Percentiles rank a stretch among this genome's conserved stretches.
These are phyloP conservation scores for Plantago elongata DNA, from an alignment of 257 asterid species.

Conservation along the genomic window DNA sequence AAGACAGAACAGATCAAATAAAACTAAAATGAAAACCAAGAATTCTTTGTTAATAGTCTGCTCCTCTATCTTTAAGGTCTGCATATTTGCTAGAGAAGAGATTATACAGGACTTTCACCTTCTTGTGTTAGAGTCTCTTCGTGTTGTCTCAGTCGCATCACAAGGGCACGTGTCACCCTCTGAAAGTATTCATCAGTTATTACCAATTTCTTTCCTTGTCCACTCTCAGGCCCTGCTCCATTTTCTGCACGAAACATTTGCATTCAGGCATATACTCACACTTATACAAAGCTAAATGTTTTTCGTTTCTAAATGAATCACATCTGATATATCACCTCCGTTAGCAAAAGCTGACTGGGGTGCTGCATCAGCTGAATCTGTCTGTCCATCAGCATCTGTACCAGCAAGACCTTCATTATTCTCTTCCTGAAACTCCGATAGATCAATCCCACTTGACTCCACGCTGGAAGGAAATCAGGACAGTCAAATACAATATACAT, in stretches of 20 bases:
- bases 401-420: slow-evolving; percentile 34
- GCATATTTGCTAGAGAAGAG: background rate
- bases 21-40: no score
- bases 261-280: background rate
- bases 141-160: slow-evolving; percentile 77
- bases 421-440: slow-evolving; percentile 90
- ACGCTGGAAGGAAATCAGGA: slow-evolving; percentile 52
- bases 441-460: slow-evolving; percentile 91
- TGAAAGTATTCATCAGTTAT: slow-evolving; percentile 82
- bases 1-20: background rate
- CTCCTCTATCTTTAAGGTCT: background rate
- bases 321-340: slow-evolving; percentile 27
- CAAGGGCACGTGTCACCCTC: slow-evolving; percentile 83
- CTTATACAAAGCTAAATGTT: background rate
- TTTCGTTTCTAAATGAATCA: background rate
- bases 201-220: slow-evolving; percentile 69
- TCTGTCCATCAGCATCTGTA: slow-evolving; percentile 36
- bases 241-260: slow-evolving; percentile 38
- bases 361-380: slow-evolving; percentile 27
- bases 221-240: slow-evolving; percentile 36
- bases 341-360: slow-evolving; percentile 39
- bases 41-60: background rate
- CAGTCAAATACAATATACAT: background rate
- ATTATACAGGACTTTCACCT: slow-evolving; percentile 39
- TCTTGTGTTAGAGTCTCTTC: slow-evolving; percentile 59